phyloP scores from a whole-genome alignment of 306 rosid species.

The Quercus ilex region DNA sequence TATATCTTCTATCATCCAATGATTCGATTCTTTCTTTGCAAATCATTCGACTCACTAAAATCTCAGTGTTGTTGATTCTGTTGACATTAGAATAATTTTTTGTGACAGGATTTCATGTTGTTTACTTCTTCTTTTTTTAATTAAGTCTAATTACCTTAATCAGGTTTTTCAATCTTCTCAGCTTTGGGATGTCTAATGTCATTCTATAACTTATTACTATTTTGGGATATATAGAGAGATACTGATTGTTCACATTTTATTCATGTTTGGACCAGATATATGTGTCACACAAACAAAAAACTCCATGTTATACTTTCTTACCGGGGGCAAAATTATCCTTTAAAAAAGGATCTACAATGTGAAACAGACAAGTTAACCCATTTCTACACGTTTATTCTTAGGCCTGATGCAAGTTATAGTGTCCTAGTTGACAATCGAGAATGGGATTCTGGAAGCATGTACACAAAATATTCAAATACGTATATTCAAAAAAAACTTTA shows the following conservation, averaged over 20 bases:
- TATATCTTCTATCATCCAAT: not conserved
- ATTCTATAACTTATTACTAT: not conserved
- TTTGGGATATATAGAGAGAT: not conserved
- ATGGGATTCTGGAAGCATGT: constrained; percentile 93
- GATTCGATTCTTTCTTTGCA: not conserved
- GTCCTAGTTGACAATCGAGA: constrained; percentile 83
- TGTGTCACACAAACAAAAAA: constrained; percentile 93
- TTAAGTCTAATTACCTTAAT: not conserved
- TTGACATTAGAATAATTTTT: not conserved
- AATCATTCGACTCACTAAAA: not conserved
- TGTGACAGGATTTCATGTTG: not conserved
- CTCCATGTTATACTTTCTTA: constrained; percentile 89
- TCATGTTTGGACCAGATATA: constrained; percentile 96
- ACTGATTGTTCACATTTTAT: constrained; percentile 24
- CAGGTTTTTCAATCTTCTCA: not conserved
- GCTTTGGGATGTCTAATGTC: not conserved
- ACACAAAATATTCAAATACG: constrained; percentile 30
- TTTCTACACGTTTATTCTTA: constrained; percentile 86
- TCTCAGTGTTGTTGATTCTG: not conserved
- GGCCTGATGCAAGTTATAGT: constrained; percentile 92
- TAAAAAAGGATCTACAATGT: constrained; percentile 86
- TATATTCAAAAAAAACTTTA: too few species aligned
- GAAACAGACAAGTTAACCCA: constrained; percentile 97
- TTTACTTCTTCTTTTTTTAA: not conserved
- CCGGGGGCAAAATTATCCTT: constrained; percentile 96